Conservation (phyloP, 2,329 filamentous ascomycete genomes). For the Stenocarpella maydis region DNA sequence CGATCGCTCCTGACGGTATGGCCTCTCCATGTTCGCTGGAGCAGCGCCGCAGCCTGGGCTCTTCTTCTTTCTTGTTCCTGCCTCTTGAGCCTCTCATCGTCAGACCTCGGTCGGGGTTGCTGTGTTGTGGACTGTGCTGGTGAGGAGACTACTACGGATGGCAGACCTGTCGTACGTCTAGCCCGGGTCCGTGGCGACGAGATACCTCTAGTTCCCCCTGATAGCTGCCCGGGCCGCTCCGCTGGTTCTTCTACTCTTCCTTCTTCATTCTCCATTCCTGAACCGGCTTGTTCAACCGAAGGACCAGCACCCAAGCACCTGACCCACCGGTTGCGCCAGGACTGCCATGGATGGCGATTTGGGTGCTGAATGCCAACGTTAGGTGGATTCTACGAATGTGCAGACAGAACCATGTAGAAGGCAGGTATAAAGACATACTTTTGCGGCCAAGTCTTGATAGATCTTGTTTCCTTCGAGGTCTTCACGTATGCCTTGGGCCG, state of each 20-base stretch:
- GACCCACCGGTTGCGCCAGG: constrained; percentile 46
- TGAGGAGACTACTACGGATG: background rate
- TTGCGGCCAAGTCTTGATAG: constrained; percentile 45
- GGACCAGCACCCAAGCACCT: constrained; percentile 39
- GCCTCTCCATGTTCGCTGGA: constrained; percentile 29
- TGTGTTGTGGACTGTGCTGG: background rate
- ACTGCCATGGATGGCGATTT: constrained; percentile 41
- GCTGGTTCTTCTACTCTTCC: background rate
- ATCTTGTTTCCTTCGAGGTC: constrained; percentile 41
- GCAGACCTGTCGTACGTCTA: background rate
- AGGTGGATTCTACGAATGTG: background rate
- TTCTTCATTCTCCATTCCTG: constrained; percentile 28
- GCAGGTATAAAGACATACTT: constrained; percentile 37
- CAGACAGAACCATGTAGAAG: background rate
- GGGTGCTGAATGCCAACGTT: constrained; percentile 40
- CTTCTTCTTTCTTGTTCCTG: background rate
- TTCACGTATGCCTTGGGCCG: background rate
- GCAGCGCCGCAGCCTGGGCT: background rate
- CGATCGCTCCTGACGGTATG: constrained; percentile 1
- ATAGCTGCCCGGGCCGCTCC: background rate
- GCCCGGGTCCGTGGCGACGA: background rate
- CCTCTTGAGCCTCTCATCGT: constrained; percentile 20
- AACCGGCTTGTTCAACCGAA: constrained; percentile 33
- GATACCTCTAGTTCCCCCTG: background rate
- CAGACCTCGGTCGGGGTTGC: background rate